Base-by-base conservation (phyloP, 2,329 filamentous ascomycete species). In the Fusarium sp. region DNA sequence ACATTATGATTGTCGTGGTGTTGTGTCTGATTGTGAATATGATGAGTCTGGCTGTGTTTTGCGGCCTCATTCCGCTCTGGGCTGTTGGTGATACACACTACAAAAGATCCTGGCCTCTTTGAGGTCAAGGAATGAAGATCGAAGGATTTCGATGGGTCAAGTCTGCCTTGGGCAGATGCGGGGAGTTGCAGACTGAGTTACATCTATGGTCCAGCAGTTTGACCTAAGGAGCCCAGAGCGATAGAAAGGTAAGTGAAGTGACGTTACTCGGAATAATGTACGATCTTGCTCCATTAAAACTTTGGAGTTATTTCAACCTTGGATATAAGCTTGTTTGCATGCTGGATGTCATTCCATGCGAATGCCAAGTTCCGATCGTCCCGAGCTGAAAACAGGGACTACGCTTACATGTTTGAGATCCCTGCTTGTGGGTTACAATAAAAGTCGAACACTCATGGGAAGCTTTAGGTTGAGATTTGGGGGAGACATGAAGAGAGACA, bases 311-410 rank as follows among this genome's bases (percentile, higher is more conserved):
- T 5, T 45, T 40, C 7, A 59, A 65, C 20, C 17, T 47, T 50
- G 26, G 35, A 22, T 47, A 41, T 51, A 66, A 35, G 30, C 26
- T 56, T 66, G 43, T 48, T 35, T 47, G 7, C 22, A 20, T 39
- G 22, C 35, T 28, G 22, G 22, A 15, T 59, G 13, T 24, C 11
- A 48, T 50, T 26, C 35, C 17, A 24, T 22, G 11, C 20, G 11
- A 14, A 10, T 39, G 46, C 47, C 62, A 49, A 62, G 49, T 20
- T 30, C 45, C 41, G 65, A 68, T 55, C 35, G 30, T 54, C 35
- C 64, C 59, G 58, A 67, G 58, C 45, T 65, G 61, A 56, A 22
- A 43, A 39, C 58, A 57, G 46, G 44, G 41, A 44, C 19, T n/a
- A 22, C 6, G 26, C 33, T 58, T 24, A 22, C 19, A 45, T 39